These are phyloP conservation scores for Aquilaria malaccensis DNA, from an alignment of 345 rosid genomes.

Conservation along the genomic window DNA sequence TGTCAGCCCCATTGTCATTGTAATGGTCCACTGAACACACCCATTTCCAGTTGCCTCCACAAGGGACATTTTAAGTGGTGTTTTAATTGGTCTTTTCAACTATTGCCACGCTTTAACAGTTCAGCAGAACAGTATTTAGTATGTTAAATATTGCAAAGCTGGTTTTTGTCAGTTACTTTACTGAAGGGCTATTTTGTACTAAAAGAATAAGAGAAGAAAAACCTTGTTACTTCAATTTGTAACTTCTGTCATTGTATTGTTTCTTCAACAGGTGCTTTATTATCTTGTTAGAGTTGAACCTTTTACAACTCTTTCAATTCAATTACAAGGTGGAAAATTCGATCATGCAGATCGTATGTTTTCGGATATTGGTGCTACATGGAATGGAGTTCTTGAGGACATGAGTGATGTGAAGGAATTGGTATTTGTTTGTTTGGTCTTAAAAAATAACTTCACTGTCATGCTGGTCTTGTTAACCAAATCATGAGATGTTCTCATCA, in stretches of 20 bases:
- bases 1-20: too few relatives aligned
- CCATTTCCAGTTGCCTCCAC: too few relatives aligned
- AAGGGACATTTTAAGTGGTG: too few relatives aligned
- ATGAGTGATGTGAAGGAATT: conserved; percentile 99
- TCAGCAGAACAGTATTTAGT: too few relatives aligned
- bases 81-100: too few relatives aligned
- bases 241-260: background rate
- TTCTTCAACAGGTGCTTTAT: conserved; percentile 68
- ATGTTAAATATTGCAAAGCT: too few relatives aligned
- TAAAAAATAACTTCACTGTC: conserved; percentile 1
- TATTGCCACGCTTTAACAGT: too few relatives aligned
- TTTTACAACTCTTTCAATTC: conserved; percentile 88
- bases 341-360: conserved; percentile 99
- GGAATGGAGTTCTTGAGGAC: conserved; percentile 97
- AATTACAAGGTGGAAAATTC: conserved; percentile 98
- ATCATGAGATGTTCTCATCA: background rate
- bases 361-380: conserved; percentile 82
- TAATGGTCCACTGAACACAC: too few relatives aligned
- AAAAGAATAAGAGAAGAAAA: background rate
- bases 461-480: background rate
- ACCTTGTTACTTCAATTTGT: background rate
- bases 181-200: background rate
- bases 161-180: conserved; percentile 2
- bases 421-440: conserved; percentile 40
- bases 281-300: conserved; percentile 96